phyloP scores from a whole-genome alignment of 768 basidiomycete genomes.

The Boletus speciosus region DNA sequence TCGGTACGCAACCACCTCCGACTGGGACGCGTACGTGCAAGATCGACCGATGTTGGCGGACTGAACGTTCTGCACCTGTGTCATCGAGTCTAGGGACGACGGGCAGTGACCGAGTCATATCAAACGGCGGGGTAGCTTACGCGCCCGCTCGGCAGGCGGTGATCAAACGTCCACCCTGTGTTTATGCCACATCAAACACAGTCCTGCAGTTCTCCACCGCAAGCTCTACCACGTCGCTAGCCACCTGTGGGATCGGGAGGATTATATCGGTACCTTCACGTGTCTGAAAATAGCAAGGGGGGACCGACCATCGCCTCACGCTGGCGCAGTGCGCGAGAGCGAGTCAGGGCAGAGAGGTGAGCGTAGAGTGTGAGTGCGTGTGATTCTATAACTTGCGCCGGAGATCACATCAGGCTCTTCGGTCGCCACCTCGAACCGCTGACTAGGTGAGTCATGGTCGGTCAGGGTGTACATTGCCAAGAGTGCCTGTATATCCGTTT shows the following conservation, averaged over 20 bases:
- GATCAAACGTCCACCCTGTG: conserved; percentile 45
- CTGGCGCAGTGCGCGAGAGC: conserved; percentile 20
- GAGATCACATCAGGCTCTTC: conserved; percentile 51
- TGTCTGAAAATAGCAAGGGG: conserved; percentile 32
- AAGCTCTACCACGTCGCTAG: conserved; percentile 37
- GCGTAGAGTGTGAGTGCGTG: neutral
- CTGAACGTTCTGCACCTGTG: conserved; percentile 42
- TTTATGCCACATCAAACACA: conserved; percentile 58
- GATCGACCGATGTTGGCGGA: conserved; percentile 42
- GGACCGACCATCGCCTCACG: conserved; percentile 45
- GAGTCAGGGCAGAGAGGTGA: neutral
- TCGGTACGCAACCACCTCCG: conserved; percentile 64
- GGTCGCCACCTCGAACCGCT: conserved; percentile 44
- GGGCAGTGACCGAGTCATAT: conserved; percentile 21
- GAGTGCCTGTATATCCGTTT: conserved; percentile 37
- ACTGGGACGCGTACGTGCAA: conserved; percentile 40
- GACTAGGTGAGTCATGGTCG: conserved; percentile 40
- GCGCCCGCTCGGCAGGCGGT: neutral
- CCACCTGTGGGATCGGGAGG: conserved; percentile 44
- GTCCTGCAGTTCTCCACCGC: conserved; percentile 61
- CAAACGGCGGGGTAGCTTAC: neutral
- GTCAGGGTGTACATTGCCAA: conserved; percentile 41
- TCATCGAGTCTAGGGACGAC: conserved; percentile 43
- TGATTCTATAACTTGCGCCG: conserved; percentile 39
- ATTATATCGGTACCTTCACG: conserved; percentile 61